These are phyloP conservation scores for Nakaseomyces sp. DNA, from an alignment of 1,139 yeast species.

Conservation along the genomic window DNA sequence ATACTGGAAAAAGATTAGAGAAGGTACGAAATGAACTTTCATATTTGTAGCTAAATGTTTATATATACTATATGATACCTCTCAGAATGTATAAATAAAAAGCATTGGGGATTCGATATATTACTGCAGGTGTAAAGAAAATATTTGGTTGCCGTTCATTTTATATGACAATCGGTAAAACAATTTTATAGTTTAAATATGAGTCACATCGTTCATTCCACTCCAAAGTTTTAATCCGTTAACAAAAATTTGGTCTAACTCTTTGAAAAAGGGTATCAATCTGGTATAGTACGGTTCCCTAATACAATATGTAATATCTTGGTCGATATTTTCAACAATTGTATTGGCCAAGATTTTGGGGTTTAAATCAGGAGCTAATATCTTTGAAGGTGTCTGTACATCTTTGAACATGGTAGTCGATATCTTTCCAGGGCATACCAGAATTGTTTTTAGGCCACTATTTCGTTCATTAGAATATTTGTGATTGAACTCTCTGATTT, in stretches of 20 bases:
- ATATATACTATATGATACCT: not conserved
- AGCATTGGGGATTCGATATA: too few species aligned
- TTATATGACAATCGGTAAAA: too few species aligned
- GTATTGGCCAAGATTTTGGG: constrained; percentile 54
- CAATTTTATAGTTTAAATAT: constrained; percentile 1
- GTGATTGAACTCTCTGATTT: not conserved
- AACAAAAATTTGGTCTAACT: constrained; percentile 64
- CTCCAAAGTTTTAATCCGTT: constrained; percentile 19
- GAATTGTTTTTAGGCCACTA: constrained; percentile 48
- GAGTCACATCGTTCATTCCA: constrained; percentile 27
- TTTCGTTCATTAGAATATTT: not conserved
- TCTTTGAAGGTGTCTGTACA: constrained; percentile 59
- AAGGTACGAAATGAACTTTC: constrained; percentile 7
- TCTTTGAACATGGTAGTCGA: constrained; percentile 63
- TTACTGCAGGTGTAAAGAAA: too few species aligned
- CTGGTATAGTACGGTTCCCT: constrained; percentile 69
- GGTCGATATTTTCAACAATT: constrained; percentile 47
- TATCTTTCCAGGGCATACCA: constrained; percentile 83
- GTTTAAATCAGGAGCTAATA: constrained; percentile 75
- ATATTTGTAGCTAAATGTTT: not conserved
- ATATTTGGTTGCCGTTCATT: too few species aligned
- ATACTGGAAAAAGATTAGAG: constrained; percentile 33
- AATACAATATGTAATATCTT: constrained; percentile 61
- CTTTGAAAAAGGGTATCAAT: constrained; percentile 60
- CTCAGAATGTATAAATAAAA: too few species aligned